These are phyloP conservation scores for Malus fusca DNA, from an alignment of 306 rosid genomes.

Conservation along the genomic window DNA sequence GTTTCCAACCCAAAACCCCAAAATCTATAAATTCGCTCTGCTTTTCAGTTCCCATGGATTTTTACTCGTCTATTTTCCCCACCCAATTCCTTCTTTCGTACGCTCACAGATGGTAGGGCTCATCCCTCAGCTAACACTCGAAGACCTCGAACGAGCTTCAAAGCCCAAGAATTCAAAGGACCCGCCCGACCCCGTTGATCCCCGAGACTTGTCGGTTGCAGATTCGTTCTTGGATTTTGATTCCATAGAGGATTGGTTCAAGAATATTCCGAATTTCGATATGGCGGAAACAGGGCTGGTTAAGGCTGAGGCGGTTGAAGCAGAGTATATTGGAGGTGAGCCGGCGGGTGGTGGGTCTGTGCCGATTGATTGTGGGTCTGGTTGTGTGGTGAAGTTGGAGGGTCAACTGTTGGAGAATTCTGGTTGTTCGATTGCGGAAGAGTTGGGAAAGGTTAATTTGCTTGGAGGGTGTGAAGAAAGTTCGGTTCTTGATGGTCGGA, in stretches of 20 bases:
- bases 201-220: constrained; percentile 32
- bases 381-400: constrained; percentile 11
- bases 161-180: constrained; percentile 21
- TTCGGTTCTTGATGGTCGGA: constrained; percentile 9
- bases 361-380: constrained; percentile 10
- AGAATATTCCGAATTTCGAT: constrained; percentile 13
- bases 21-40: not conserved
- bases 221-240: constrained; percentile 68
- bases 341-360: not conserved
- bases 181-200: constrained; percentile 19
- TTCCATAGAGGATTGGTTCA: constrained; percentile 33
- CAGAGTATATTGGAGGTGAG: not conserved
- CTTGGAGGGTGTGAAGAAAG: constrained; percentile 8
- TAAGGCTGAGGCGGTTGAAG: not conserved
- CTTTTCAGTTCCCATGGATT: constrained; percentile 10
- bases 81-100: not conserved
- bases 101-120: constrained; percentile 30
- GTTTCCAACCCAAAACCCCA: not conserved
- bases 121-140: constrained; percentile 7
- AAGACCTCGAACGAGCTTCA: constrained; percentile 22
- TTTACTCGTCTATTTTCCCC: not conserved
- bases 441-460: constrained; percentile 46
- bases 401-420: constrained; percentile 14
- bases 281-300: constrained; percentile 24
- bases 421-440: constrained; percentile 31